Base-by-base conservation (phyloP, 2,329 filamentous ascomycete species). In the Ceratocystis huliohia region DNA sequence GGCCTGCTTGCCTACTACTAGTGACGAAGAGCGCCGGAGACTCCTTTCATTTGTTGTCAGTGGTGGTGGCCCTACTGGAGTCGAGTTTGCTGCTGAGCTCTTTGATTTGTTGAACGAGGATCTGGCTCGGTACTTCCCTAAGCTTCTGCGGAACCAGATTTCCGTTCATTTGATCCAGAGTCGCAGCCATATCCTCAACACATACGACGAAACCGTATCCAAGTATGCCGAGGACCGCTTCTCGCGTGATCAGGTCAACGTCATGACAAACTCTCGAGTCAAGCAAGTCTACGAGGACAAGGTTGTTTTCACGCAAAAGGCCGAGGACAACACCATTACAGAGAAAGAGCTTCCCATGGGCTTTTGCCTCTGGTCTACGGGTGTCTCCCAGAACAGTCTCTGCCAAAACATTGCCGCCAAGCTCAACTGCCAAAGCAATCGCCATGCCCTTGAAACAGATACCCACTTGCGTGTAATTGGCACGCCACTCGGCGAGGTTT, bases 91-190 rank as follows among this genome's bases (percentile, higher is more conserved):
- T 0, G 94, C 94, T 5, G 94, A 99, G 74, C 82, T 99, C 5
- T 97, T 89, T 74, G 94, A 99, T 75, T 86, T 99, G 75, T 81
- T 99, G 17, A 99, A 99, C 73, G 95, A 99, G 75, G 94, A 99
- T 74, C 77, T 99, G 56, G 87, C 87, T 56, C 80, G 82, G 64
- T 85, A 88, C 71, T 99, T 96, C 75, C 94, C 94, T 1, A 87
- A 86, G 69, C 84, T 99, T 37, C 77, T 99, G n/a, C 86, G 94
- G 69, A 97, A 97, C 74, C 91, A 99, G 74, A 96, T 99, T 62
- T 97, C 94, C 0, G 93, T 99, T 1, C 95, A 99, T 73, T 82
- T 99, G 61, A 96, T 99, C 69, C 94, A 99, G 74, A 96, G 91
- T 72, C 85, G 94, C 68, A 87, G 88, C 50, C 94, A 99, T 72